Base-by-base conservation (phyloP, 176 grass and related monocot genomes). In the Aegilops tauschii region DNA sequence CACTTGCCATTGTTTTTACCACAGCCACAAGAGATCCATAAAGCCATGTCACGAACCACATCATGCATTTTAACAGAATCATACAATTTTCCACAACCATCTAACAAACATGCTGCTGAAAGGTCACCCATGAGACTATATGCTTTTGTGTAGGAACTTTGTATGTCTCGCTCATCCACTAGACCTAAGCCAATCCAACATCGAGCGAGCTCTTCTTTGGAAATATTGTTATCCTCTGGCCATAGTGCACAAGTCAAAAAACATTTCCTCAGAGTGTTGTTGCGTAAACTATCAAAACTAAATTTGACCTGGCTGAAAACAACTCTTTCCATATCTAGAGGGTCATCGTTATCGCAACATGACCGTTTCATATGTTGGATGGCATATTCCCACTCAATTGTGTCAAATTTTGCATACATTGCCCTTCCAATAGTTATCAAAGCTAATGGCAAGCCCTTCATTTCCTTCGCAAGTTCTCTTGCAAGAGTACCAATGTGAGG, bases 1-100 rank as follows among this genome's bases (percentile, higher is more conserved):
- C 89, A 91, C n/a, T 77, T 91, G 69, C 64, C 69, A 12, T 77
- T 80, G 1, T 74, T 72, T 20, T 54, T 13, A 36, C 84, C 45
- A 3, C 54, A 67, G 0, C 76, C 84, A 36, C 44, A 34, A 14
- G 45, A 30, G 13, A 92, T 77, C 90, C 90, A 88, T 20, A 86
- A 13, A 0, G 82, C 52, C 90, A 89, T 89, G 40, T 88, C 82
- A 12, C 71, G 82, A 12, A 92, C n/a, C 10, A 89, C 78, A 68
- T 88, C 82, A 42, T 92, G 87, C 49, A 92, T 50, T 59, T 61
- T 85, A 13, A 88, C n/a, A 31, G 0, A 3, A 31, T 31, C 0
- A 31, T 31, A 0, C 25, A 2, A 65, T 3, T 29, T 6, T 12
- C 77, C 77, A 50, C 37, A 39, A 2, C 1, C 37, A 39, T 92